Percentiles rank a stretch among this genome's conserved stretches.
Evolutionary conservation across 257 asterid genomes (phyloP).

Genomic region (Scutellaria galericulata): DNA sequence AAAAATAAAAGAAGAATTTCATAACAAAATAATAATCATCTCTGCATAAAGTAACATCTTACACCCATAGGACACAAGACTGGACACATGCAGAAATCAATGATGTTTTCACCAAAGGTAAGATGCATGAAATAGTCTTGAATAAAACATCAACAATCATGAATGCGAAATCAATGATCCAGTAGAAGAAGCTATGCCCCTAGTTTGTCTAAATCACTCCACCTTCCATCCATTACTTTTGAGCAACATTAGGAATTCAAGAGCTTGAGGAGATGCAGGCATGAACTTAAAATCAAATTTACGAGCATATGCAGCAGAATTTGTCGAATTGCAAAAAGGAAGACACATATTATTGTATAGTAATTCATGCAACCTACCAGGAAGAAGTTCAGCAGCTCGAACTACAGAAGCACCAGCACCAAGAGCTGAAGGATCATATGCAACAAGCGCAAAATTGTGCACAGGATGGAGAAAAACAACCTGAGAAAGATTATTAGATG

Average conservation of each 20-base stretch:
- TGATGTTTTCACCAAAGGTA: neutral
- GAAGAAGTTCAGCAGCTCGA: slow-evolving; percentile 97
- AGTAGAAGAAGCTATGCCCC: slow-evolving; percentile 1
- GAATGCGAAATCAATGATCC: slow-evolving; percentile 2
- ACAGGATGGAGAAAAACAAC: slow-evolving; percentile 99
- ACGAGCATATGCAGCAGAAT: slow-evolving; percentile 9
- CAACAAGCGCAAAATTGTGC: slow-evolving; percentile 95
- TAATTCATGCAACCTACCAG: slow-evolving; percentile 58
- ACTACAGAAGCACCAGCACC: slow-evolving; percentile 87
- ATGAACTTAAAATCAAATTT: slow-evolving; percentile 14
- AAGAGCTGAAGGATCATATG: slow-evolving; percentile 88
- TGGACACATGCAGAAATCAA: too few relatives aligned
- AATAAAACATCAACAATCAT: neutral
- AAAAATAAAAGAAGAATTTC: too few relatives aligned
- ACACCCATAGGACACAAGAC: too few relatives aligned
- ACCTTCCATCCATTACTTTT: slow-evolving; percentile 24
- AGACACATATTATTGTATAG: slow-evolving; percentile 9
- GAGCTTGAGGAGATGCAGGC: neutral
- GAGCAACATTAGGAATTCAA: neutral
- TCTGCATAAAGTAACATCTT: too few relatives aligned
- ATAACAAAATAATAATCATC: too few relatives aligned
- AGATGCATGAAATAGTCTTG: neutral
- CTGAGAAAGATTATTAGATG: slow-evolving; percentile 47
- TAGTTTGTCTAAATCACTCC: slow-evolving; percentile 16
- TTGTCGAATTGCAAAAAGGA: slow-evolving; percentile 14